These are phyloP conservation scores for Neonectria ditissima DNA, from an alignment of 2,329 filamentous ascomycete species.

Conservation along the genomic window DNA sequence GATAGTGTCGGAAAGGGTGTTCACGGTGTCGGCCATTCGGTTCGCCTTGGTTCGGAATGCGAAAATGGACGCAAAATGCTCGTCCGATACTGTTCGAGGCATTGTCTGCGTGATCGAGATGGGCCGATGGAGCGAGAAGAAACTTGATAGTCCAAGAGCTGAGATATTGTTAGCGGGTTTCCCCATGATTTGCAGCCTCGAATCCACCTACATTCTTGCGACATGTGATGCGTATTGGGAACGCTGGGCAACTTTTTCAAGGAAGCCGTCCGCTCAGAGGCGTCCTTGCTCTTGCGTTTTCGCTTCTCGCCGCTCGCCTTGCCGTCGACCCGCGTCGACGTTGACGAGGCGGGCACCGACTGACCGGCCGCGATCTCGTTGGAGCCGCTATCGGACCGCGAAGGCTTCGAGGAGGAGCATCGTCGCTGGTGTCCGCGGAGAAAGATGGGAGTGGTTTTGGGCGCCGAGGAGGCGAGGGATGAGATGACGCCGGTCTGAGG, in stretches of 20 bases:
- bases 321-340: conserved; percentile 55
- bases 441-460: conserved; percentile 55
- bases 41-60: conserved; percentile 63
- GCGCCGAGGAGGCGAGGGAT: conserved; percentile 54
- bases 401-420: conserved; percentile 73
- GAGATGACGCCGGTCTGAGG: conserved; percentile 59
- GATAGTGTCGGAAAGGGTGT: conserved; percentile 72
- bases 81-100: conserved; percentile 76
- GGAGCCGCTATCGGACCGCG: conserved; percentile 67
- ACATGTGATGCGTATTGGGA: conserved; percentile 79
- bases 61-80: conserved; percentile 89
- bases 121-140: conserved; percentile 95
- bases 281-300: conserved; percentile 69
- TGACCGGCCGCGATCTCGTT: conserved; percentile 63
- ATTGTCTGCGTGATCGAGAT: conserved; percentile 89
- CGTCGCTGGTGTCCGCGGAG: conserved; percentile 63
- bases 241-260: conserved; percentile 76
- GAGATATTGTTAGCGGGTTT: conserved; percentile 35
- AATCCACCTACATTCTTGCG: conserved; percentile 68
- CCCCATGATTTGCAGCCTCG: not conserved
- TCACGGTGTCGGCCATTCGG: conserved; percentile 72
- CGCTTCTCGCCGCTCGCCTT: conserved; percentile 64
- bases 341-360: conserved; percentile 61
- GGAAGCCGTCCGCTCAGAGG: conserved; percentile 56
- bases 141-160: conserved; percentile 91